phyloP scores from a whole-genome alignment of 345 rosid genomes.

The Euphorbia tirucalli region DNA sequence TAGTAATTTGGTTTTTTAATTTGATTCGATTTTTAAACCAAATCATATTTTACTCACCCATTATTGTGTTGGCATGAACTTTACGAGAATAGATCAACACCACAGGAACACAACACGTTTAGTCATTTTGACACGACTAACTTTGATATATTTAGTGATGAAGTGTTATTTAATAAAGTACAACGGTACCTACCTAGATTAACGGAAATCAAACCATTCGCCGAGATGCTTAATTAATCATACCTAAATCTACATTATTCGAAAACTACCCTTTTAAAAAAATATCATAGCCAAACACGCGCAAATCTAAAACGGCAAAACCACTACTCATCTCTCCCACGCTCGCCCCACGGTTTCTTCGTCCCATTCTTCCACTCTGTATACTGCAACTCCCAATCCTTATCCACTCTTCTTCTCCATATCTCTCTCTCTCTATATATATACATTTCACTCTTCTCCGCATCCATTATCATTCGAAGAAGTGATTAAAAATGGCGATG shows the following conservation, averaged over 20 bases:
- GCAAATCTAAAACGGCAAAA: not conserved
- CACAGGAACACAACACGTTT: too few relatives aligned
- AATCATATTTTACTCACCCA: too few relatives aligned
- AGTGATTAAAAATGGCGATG: constrained; percentile 1
- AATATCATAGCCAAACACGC: not conserved
- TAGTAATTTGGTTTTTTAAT: too few relatives aligned
- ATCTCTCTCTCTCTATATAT: too few relatives aligned
- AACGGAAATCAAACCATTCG: not conserved
- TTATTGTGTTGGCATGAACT: too few relatives aligned
- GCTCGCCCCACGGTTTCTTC: constrained; percentile 36
- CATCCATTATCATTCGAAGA: not conserved
- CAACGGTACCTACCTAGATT: not conserved
- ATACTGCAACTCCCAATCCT: constrained; percentile 17
- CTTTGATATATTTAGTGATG: too few relatives aligned
- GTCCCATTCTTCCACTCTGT: not conserved
- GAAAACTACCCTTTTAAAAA: not conserved
- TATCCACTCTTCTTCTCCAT: not conserved
- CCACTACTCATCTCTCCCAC: constrained; percentile 6
- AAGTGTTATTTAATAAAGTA: too few relatives aligned
- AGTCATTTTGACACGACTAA: too few relatives aligned
- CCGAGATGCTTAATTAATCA: not conserved
- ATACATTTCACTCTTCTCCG: not conserved
- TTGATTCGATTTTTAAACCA: too few relatives aligned
- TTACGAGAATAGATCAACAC: too few relatives aligned
- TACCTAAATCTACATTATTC: not conserved